Percentiles rank a stretch among this genome's conserved stretches.
Conservation (phyloP, 108 stramenopile species). For the Stephanodiscus minutulus region DNA sequence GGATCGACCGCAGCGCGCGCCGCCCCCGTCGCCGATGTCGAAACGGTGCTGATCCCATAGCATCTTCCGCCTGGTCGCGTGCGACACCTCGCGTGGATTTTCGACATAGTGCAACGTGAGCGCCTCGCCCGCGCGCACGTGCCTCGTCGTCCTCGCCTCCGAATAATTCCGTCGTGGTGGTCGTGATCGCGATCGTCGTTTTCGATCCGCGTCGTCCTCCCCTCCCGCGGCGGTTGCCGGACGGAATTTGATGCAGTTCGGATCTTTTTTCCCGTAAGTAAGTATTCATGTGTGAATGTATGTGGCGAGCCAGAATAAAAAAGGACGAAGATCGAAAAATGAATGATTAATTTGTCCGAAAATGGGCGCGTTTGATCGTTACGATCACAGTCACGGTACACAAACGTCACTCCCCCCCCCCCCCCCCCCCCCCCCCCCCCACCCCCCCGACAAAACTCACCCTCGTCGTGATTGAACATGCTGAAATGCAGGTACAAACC, state of each 20-base stretch:
- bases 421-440: too few relatives aligned
- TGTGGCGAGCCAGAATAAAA: too few relatives aligned
- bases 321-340: too few relatives aligned
- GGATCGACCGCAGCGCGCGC: slow-evolving; percentile 18
- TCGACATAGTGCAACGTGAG: slow-evolving; percentile 78
- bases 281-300: too few relatives aligned
- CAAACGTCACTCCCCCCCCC: too few relatives aligned
- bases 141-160: slow-evolving; percentile 76
- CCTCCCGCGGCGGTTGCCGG: slow-evolving; percentile 29
- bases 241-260: slow-evolving; percentile 80
- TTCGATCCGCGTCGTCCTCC: background rate
- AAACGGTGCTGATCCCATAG: slow-evolving; percentile 87
- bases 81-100: slow-evolving; percentile 65
- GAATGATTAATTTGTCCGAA: too few relatives aligned
- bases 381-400: too few relatives aligned
- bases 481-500: slow-evolving; percentile 77
- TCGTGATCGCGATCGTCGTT: background rate
- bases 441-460: too few relatives aligned
- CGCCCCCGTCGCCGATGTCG: slow-evolving; percentile 67
- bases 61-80: slow-evolving; percentile 63
- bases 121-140: slow-evolving; percentile 62
- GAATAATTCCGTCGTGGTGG: slow-evolving; percentile 47
- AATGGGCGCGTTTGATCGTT: too few relatives aligned
- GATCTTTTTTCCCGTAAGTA: slow-evolving; percentile 46
- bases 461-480: slow-evolving; percentile 78